A percentile compares a stretch with the other conserved stretches of the same genome.
These are phyloP conservation scores for Boletellus emodensis DNA, from an alignment of 768 basidiomycete species.

Conservation along the genomic window DNA sequence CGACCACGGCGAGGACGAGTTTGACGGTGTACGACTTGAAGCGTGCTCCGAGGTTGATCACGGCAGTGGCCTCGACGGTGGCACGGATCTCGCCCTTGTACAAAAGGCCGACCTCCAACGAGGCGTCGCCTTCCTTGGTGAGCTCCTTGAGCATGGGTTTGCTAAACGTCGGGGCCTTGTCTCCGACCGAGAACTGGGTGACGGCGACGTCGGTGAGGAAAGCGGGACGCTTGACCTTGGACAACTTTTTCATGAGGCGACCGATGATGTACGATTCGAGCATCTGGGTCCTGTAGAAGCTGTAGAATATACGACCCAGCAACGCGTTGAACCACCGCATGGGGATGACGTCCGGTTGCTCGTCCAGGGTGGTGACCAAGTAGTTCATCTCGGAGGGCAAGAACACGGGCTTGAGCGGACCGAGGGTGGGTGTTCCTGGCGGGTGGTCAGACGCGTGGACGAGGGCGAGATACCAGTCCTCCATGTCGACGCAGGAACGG, in stretches of 20 bases:
- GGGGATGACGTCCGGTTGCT: conserved; percentile 92
- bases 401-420: conserved; percentile 64
- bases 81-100: conserved; percentile 89
- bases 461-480: conserved; percentile 91
- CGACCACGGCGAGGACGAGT: conserved; percentile 80
- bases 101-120: conserved; percentile 77
- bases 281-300: conserved; percentile 77
- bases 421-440: conserved; percentile 56
- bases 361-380: conserved; percentile 81
- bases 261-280: conserved; percentile 84
- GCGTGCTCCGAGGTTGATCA: conserved; percentile 75
- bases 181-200: conserved; percentile 85
- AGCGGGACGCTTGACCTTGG: conserved; percentile 83
- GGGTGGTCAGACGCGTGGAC: conserved; percentile 69
- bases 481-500: conserved; percentile 85
- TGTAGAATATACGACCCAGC: conserved; percentile 89
- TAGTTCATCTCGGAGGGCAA: conserved; percentile 73
- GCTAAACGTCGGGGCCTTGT: conserved; percentile 78
- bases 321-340: conserved; percentile 98
- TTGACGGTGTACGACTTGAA: conserved; percentile 91
- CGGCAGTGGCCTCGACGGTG: conserved; percentile 85
- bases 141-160: conserved; percentile 99
- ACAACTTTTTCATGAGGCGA: conserved; percentile 88
- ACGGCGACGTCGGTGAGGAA: conserved; percentile 85
- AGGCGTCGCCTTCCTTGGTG: conserved; percentile 88